Percentiles rank a stretch among this genome's conserved stretches.
Conservation (phyloP, 2,329 filamentous ascomycete genomes). For the Metarhizium brunneum region DNA sequence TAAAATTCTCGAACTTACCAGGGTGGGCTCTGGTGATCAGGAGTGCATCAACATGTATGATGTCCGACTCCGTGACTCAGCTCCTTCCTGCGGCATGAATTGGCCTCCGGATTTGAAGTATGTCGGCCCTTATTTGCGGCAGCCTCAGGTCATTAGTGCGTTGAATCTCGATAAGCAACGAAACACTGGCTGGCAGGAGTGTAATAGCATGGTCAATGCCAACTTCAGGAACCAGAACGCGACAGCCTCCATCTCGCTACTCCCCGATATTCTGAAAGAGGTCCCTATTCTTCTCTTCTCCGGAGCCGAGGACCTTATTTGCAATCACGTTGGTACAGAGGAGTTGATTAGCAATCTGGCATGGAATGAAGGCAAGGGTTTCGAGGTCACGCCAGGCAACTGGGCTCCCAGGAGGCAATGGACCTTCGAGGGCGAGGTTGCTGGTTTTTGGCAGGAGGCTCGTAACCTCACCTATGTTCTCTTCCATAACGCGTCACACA, state of each 20-base stretch:
- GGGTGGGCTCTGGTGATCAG: slow-evolving; percentile 40
- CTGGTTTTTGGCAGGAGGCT: slow-evolving; percentile 89
- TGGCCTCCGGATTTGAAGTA: slow-evolving; percentile 82
- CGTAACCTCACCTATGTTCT: slow-evolving; percentile 92
- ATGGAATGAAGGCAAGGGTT: slow-evolving; percentile 88
- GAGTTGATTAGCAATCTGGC: slow-evolving; percentile 79
- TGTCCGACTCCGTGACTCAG: slow-evolving; percentile 70
- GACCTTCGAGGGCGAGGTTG: slow-evolving; percentile 81
- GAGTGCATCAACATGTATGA: slow-evolving; percentile 96
- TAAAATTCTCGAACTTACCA: slow-evolving; percentile 59
- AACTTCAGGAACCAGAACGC: slow-evolving; percentile 66
- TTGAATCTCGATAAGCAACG: slow-evolving; percentile 78
- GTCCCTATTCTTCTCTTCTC: slow-evolving; percentile 83
- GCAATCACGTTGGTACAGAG: slow-evolving; percentile 94
- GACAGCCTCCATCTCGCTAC: slow-evolving; percentile 59
- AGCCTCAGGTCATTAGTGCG: slow-evolving; percentile 66
- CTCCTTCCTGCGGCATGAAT: slow-evolving; percentile 87
- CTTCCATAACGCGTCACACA: slow-evolving; percentile 93
- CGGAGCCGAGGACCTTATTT: slow-evolving; percentile 88
- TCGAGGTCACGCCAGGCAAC: slow-evolving; percentile 77
- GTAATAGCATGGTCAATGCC: slow-evolving; percentile 65
- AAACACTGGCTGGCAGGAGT: slow-evolving; percentile 84
- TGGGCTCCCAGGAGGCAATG: slow-evolving; percentile 90
- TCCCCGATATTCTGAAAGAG: slow-evolving; percentile 70
- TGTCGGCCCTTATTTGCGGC: slow-evolving; percentile 78